Evolutionary conservation across 2,329 filamentous ascomycete species (phyloP).

Genomic region (Plectosphaerella sp.): DNA sequence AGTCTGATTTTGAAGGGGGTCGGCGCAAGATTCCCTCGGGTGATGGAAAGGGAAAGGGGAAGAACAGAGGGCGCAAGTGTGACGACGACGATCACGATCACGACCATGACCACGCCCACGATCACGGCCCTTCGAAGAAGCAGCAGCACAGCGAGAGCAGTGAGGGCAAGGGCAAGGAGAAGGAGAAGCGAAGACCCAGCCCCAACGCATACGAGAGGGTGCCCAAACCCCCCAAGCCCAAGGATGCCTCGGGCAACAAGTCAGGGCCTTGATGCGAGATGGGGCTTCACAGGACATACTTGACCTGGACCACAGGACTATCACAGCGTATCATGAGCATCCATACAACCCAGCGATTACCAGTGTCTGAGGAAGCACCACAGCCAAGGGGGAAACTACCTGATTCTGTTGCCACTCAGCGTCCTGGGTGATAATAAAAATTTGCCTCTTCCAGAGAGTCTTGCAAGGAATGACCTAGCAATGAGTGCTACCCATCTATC

Average conservation of each 20-base stretch:
- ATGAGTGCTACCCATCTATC: no score
- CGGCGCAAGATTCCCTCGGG: conserved; percentile 14
- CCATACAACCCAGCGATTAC: no score
- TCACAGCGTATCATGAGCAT: no score
- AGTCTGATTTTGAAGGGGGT: conserved; percentile 38
- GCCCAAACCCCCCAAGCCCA: conserved; percentile 39
- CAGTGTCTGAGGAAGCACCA: no score
- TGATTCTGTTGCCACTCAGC: no score
- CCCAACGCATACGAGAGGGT: conserved; percentile 82
- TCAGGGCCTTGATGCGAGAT: background rate
- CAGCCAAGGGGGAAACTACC: no score
- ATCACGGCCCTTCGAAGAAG: background rate
- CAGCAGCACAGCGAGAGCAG: conserved; percentile 1
- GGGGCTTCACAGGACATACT: background rate
- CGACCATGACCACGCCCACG: conserved; percentile 15
- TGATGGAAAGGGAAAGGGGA: conserved; percentile 32
- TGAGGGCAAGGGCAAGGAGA: conserved; percentile 22
- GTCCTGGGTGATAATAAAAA: no score
- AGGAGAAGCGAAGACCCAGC: conserved; percentile 51
- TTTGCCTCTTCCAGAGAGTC: no score
- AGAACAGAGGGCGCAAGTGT: conserved; percentile 29
- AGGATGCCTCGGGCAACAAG: conserved; percentile 11
- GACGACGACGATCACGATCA: conserved; percentile 27
- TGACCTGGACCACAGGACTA: background rate
- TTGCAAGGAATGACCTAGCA: no score